A percentile compares a stretch with the other conserved stretches of the same genome.
Conservation (phyloP, 495 filamentous ascomycete genomes). For the Opeltia flavorubescens region DNA sequence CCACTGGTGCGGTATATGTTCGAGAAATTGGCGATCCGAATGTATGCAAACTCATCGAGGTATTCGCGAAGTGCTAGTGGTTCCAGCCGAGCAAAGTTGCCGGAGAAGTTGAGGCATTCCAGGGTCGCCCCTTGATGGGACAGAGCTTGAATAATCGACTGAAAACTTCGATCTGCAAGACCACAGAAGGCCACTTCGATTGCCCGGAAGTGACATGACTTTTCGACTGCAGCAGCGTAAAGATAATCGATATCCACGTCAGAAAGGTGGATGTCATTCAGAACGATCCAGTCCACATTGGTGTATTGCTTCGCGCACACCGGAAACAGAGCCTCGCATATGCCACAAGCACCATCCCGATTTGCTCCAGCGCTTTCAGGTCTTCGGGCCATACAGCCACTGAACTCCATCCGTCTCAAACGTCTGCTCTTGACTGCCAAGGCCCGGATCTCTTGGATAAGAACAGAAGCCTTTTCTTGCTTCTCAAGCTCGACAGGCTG, state of each 20-base stretch:
- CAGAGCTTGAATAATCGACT: constrained; percentile 20
- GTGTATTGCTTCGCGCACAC: constrained; percentile 59
- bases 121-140: constrained; percentile 55
- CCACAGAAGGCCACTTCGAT: constrained; percentile 71
- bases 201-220: constrained; percentile 54
- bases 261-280: constrained; percentile 73
- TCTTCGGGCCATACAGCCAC: constrained; percentile 26
- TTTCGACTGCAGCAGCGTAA: constrained; percentile 51
- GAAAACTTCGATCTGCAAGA: constrained; percentile 35
- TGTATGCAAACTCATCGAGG: constrained; percentile 50
- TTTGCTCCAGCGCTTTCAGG: constrained; percentile 33
- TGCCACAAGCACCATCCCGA: constrained; percentile 57
- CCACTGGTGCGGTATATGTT: constrained; percentile 49
- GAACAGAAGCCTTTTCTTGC: constrained; percentile 42
- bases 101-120: constrained; percentile 64
- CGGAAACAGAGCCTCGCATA: constrained; percentile 66
- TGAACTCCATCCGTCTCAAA: constrained; percentile 42
- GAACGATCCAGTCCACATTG: constrained; percentile 63
- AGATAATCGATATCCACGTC: constrained; percentile 65
- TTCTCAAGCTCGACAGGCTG: constrained; percentile 42
- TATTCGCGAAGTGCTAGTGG: constrained; percentile 47
- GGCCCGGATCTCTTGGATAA: constrained; percentile 62
- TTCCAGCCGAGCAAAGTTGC: constrained; percentile 58
- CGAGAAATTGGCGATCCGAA: constrained; percentile 60
- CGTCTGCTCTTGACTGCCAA: constrained; percentile 33